Conservation (phyloP, 257 asterid species). For the Paraleonurus japonicus region DNA sequence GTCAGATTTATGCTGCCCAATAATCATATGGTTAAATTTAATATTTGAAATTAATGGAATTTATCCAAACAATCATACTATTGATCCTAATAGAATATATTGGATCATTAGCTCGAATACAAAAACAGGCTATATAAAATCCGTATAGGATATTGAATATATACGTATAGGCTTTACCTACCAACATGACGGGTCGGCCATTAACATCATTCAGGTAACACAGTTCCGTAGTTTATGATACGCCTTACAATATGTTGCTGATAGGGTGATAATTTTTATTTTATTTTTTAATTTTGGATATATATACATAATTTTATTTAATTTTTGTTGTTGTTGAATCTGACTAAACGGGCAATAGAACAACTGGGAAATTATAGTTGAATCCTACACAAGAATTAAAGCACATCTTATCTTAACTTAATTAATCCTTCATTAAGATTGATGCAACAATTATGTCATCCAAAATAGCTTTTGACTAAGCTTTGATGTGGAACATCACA, state of each 20-base stretch:
- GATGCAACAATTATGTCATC: constrained; percentile 22
- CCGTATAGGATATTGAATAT: no score
- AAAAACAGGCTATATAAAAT: no score
- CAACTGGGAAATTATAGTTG: constrained; percentile 26
- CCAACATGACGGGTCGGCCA: constrained; percentile 56
- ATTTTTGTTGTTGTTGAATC: constrained; percentile 17
- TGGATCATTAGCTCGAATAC: not conserved
- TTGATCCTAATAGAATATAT: not conserved
- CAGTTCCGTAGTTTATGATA: constrained; percentile 45
- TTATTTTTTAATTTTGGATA: not conserved
- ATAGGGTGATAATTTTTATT: constrained; percentile 16
- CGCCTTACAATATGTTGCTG: constrained; percentile 36
- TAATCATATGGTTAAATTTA: not conserved
- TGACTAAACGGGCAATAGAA: constrained; percentile 1
- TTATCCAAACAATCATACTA: not conserved
- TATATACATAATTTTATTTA: not conserved
- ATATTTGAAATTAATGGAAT: no score
- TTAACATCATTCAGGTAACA: constrained; percentile 47
- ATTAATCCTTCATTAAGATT: constrained; percentile 4
- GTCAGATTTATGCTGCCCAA: not conserved
- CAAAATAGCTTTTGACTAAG: constrained; percentile 20
- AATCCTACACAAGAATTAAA: constrained; percentile 36
- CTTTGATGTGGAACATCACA: constrained; percentile 10
- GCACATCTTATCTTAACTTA: constrained; percentile 13
- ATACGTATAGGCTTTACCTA: constrained; percentile 36